Conservation (phyloP, 2,329 filamentous ascomycete genomes). For the Ophiostoma populinum region DNA sequence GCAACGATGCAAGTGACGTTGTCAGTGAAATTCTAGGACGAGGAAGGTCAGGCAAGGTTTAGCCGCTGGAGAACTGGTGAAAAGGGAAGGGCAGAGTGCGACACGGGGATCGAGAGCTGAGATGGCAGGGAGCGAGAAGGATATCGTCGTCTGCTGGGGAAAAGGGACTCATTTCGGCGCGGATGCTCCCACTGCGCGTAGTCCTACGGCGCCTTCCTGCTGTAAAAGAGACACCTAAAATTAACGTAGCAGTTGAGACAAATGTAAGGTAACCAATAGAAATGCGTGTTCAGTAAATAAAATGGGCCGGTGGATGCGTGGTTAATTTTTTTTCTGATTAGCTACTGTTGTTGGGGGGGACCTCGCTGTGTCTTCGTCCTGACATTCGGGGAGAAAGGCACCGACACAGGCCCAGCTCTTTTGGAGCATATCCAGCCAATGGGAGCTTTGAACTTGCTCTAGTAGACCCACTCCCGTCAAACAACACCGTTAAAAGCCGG, state of each 20-base stretch:
- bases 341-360: constrained; percentile 6
- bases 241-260: background rate
- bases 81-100: background rate
- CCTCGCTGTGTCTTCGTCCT: constrained; percentile 6
- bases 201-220: background rate
- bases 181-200: background rate
- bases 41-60: too few relatives aligned
- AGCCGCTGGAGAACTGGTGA: too few relatives aligned
- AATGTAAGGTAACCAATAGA: constrained; percentile 1
- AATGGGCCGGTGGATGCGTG: constrained; percentile 4
- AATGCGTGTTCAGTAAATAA: background rate
- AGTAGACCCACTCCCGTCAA: too few relatives aligned
- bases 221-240: background rate
- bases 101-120: constrained; percentile 1
- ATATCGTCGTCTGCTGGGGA: constrained; percentile 2
- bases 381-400: constrained; percentile 7
- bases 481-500: constrained; percentile 1
- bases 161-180: constrained; percentile 5
- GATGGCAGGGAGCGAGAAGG: constrained; percentile 3
- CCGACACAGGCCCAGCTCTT: constrained; percentile 7
- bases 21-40: too few relatives aligned
- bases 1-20: too few relatives aligned
- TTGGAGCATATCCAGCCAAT: background rate
- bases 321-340: constrained; percentile 5
- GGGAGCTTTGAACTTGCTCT: too few relatives aligned